Percentiles rank a stretch among this genome's conserved stretches.
Conservation (phyloP, 2,329 filamentous ascomycete genomes). For the Penicillium palitans region DNA sequence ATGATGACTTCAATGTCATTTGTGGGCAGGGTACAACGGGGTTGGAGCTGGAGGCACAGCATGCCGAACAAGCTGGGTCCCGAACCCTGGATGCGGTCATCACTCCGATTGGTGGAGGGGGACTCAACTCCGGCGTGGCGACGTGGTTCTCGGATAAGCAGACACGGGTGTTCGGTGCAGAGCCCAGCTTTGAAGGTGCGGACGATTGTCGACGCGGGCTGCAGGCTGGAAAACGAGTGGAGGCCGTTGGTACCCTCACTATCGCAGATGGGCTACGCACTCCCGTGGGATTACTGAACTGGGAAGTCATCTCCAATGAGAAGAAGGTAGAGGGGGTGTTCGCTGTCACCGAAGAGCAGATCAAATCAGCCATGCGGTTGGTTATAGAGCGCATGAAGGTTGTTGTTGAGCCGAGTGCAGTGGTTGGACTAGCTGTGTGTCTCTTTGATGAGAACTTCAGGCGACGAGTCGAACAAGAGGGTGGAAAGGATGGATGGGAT, state of each 20-base stretch:
- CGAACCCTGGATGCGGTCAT: conserved; percentile 67
- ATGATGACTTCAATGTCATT: conserved; percentile 89
- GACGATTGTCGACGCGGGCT: conserved; percentile 79
- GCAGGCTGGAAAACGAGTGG: conserved; percentile 62
- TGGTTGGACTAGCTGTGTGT: conserved; percentile 78
- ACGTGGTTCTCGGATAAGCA: conserved; percentile 69
- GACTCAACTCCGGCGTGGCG: conserved; percentile 80
- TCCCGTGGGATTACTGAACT: conserved; percentile 74
- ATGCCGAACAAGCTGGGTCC: conserved; percentile 52
- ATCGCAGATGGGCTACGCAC: conserved; percentile 88
- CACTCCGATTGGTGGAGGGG: conserved; percentile 82
- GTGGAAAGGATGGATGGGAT: conserved; percentile 72
- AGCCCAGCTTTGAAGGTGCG: conserved; percentile 77
- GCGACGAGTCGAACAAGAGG: conserved; percentile 62
- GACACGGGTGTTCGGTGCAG: conserved; percentile 79
- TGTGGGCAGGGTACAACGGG: conserved; percentile 90
- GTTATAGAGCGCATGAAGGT: conserved; percentile 88
- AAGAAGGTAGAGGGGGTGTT: conserved; percentile 70
- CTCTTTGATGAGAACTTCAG: conserved; percentile 86
- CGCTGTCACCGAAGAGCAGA: conserved; percentile 78
- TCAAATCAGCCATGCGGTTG: conserved; percentile 71
- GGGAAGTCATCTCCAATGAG: conserved; percentile 71
- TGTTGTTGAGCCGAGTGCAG: conserved; percentile 83
- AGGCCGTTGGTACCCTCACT: conserved; percentile 70
- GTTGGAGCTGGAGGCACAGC: conserved; percentile 78